Evolutionary conservation across 2,329 filamentous ascomycete genomes (phyloP), one percentile per base, ranked within the genome.

Genomic region (Phialemonium atrogriseum): DNA sequence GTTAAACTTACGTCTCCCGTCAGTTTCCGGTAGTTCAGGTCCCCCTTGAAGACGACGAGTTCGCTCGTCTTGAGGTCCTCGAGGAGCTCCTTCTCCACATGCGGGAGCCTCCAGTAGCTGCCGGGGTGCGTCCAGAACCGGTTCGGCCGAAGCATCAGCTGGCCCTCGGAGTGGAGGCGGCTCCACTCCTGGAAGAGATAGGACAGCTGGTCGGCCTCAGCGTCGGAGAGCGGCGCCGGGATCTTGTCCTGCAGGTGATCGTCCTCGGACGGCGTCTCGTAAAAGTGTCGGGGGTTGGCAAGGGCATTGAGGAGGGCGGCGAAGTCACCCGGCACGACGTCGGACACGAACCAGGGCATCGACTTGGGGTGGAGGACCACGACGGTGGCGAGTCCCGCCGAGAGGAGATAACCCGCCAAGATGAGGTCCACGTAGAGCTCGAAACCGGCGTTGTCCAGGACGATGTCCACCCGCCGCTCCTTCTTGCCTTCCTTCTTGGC

Each of bases 291-390:
- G 1, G 91, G 84, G 44, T 78, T 71, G 6, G 80, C 74, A n/a
- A 98, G 70, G 5, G 82, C 84, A 40, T 73, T 77, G 31, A 98
- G 73, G 3, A 96, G 71, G n/a, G 80, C 77, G 2, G 68, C 70
- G 47, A 96, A 95, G 59, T 98, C 91, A 24, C 66, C 70, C 0
- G 89, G 88, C 9, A 94, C 60, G 4, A 96, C 91, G 49, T 98
- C 91, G 1, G 87, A 95, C 28, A 98, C 91, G 52, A 96, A 98
- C 91, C 91, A 98, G 1, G 91, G 91, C 36, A 98, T 88, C 14
- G 78, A 80, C 62, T 98, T 98, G 31, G 91, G 88, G 50, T 94
- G 88, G 8, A 98, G 71, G 13, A 96, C 78, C 10, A 98, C 70
- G 15, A 77, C 77, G 0, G 88, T 95, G 0, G 91, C 91, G 5